Percentiles rank a stretch among this genome's conserved stretches.
Evolutionary conservation across 805 yeast genomes (phyloP).

Genomic region (Metschnikowia sp.): DNA sequence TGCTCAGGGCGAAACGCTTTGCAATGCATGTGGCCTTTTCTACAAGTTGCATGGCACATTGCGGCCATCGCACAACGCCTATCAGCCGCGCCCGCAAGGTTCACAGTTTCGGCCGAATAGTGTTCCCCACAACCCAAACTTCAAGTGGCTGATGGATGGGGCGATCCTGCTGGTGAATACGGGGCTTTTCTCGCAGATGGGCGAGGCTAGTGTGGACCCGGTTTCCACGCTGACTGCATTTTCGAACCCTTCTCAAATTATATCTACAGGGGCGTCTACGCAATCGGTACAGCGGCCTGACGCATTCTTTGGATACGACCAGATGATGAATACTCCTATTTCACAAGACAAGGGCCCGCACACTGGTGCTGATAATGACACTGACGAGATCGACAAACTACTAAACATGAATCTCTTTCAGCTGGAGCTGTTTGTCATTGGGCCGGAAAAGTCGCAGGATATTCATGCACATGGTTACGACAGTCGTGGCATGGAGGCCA

Average conservation of each 20-base stretch:
- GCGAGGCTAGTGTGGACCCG: not conserved
- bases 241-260: constrained; percentile 2
- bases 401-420: constrained; percentile 39
- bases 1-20: constrained; percentile 39
- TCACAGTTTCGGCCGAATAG: not conserved
- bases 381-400: constrained; percentile 40
- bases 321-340: constrained; percentile 1
- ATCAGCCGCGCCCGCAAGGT: not conserved
- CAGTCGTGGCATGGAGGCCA: constrained; percentile 23
- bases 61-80: constrained; percentile 32
- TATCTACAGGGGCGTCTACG: not conserved
- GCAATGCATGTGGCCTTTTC: constrained; percentile 46
- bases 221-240: not conserved
- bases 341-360: constrained; percentile 1
- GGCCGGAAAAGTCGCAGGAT: constrained; percentile 14
- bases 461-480: constrained; percentile 8
- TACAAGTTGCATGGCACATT: constrained; percentile 44
- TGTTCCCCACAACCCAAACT: not conserved
- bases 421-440: constrained; percentile 29
- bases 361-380: constrained; percentile 13
- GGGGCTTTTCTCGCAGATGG: constrained; percentile 11
- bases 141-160: constrained; percentile 10
- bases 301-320: constrained; percentile 7
- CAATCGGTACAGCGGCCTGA: constrained; percentile 1
- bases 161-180: constrained; percentile 11